Base-by-base conservation (phyloP, 805 yeast species). In the Metschnikowia dekortorum region DNA sequence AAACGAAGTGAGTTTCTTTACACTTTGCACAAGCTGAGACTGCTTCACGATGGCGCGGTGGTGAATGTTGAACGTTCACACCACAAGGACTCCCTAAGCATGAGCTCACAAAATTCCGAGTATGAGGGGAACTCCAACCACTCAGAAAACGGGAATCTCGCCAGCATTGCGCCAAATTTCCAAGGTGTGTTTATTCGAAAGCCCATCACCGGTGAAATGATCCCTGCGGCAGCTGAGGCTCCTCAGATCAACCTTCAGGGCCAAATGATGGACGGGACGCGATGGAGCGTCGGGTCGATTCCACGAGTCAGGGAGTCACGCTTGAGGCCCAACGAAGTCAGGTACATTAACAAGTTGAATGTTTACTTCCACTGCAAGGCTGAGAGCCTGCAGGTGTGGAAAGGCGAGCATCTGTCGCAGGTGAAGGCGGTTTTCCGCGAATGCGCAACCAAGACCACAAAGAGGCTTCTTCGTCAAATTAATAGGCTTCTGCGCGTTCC, bases 401-500 rank as follows among this genome's bases (percentile, higher is more conserved):
- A 34, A 46, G 46, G 39, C 14, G 45, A 47, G 46, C 41, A 8
- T 59, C 65, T 44, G 53, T 56, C 70, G 2, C 67, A 67, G 11
- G 69, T 72, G 1, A 47, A 72, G 30, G 74, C 72, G 1, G 61
- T 75, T 39, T 68, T 72, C 55, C 63, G 80, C 47, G 79, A 78
- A 1, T 65, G 64, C 49, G 80, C 69, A 50, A 61, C 56, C 50
- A 68, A 64, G 37, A 52, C 69, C 8, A 67, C 65, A 52, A 77
- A 74, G 52, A 67, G 68, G 46, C 46, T 78, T 3, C 56, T 71
- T 34, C 66, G 73, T 39, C 64, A 69, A 5, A 37, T 75, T 18
- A 67, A 67, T 42, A 64, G 64, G 44, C 57, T 52, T 38, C 55
- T 55, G 57, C 50, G 45, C 22, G 48, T 46, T 13, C 49, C 49